Conservation (phyloP, 2,329 filamentous ascomycete genomes). For the Penicillium brasilianum region DNA sequence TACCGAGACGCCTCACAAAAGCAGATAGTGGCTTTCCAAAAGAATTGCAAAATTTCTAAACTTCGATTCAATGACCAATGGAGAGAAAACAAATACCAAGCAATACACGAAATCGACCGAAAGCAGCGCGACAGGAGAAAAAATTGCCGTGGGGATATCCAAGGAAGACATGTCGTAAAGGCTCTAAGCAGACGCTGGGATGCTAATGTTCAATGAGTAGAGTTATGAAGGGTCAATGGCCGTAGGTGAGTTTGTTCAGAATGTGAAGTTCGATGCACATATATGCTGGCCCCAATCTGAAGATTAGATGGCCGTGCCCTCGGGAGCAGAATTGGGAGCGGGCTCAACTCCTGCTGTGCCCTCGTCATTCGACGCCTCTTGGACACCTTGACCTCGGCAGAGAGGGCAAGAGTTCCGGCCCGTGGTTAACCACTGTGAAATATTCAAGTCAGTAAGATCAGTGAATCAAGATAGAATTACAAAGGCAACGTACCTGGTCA, state of each 20-base stretch:
- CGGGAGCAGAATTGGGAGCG: constrained; percentile 22
- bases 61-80: constrained; percentile 15
- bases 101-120: constrained; percentile 24
- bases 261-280: not conserved
- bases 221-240: constrained; percentile 15
- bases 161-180: constrained; percentile 34
- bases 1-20: not conserved
- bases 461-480: constrained; percentile 9
- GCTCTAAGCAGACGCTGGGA: constrained; percentile 39
- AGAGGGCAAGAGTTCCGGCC: constrained; percentile 48
- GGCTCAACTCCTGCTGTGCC: constrained; percentile 22
- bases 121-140: constrained; percentile 16
- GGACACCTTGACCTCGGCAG: constrained; percentile 49
- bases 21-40: not conserved
- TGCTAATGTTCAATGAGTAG: constrained; percentile 34
- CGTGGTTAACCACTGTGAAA: constrained; percentile 68
- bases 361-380: constrained; percentile 37
- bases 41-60: constrained; percentile 3
- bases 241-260: constrained; percentile 11
- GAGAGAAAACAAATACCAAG: constrained; percentile 12
- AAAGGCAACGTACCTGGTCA: constrained; percentile 62
- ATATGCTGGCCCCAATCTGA: not conserved
- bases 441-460: constrained; percentile 36
- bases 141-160: constrained; percentile 39
- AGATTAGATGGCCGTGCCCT: constrained; percentile 17